phyloP scores from a whole-genome alignment of 768 basidiomycete species.

The Tulasnella sp. region DNA sequence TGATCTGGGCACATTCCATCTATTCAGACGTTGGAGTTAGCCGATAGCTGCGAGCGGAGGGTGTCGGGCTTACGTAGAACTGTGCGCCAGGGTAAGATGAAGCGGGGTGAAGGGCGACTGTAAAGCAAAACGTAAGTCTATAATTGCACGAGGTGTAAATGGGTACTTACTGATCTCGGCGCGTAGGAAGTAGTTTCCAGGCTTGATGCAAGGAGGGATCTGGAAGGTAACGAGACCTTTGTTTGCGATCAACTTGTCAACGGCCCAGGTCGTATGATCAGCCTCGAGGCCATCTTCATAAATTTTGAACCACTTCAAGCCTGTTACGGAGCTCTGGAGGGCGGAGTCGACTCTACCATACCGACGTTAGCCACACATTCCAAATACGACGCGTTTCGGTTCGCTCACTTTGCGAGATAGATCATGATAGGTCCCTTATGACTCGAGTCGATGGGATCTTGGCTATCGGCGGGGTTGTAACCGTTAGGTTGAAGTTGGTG shows the following conservation, averaged over 20 bases:
- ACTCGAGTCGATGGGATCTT: slow-evolving; percentile 32
- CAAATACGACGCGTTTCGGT: no score
- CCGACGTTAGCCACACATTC: neutral
- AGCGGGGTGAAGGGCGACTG: slow-evolving; percentile 15
- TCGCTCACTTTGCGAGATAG: slow-evolving; percentile 34
- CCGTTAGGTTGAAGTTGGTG: slow-evolving; percentile 30
- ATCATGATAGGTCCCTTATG: slow-evolving; percentile 44
- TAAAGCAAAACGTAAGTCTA: no score
- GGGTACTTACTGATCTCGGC: slow-evolving; percentile 32
- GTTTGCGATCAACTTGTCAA: slow-evolving; percentile 36
- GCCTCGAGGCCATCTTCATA: slow-evolving; percentile 10
- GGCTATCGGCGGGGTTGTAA: slow-evolving; percentile 29
- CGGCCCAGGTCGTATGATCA: slow-evolving; percentile 30
- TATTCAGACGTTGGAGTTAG: neutral
- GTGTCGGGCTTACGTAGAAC: slow-evolving; percentile 34
- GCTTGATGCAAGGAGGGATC: slow-evolving; percentile 35
- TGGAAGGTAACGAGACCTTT: slow-evolving; percentile 40
- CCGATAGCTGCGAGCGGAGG: neutral
- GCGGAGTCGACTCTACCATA: slow-evolving; percentile 2
- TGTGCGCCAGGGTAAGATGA: slow-evolving; percentile 32
- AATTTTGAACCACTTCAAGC: slow-evolving; percentile 15
- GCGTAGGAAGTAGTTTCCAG: slow-evolving; percentile 40
- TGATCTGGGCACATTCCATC: slow-evolving; percentile 32
- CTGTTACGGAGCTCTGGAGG: slow-evolving; percentile 32
- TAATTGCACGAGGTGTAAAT: neutral